Conservation (phyloP, 371 early-diverging fungal genomes). For the Quaeritorhiza haematococci region DNA sequence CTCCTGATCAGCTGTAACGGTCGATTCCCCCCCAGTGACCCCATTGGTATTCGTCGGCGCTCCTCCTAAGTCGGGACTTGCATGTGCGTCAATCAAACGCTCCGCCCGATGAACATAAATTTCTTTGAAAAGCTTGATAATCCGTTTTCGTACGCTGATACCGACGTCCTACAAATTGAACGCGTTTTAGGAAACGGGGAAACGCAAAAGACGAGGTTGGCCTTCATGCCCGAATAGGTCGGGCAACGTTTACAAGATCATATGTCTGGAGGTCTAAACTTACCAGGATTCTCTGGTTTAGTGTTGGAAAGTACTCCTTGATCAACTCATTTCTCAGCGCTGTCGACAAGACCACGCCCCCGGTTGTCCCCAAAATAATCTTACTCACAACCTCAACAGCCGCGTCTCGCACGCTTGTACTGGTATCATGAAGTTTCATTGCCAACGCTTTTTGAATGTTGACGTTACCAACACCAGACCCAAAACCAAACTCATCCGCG, state of each 20-base stretch:
- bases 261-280: too few species aligned
- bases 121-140: constrained; percentile 69
- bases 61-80: too few species aligned
- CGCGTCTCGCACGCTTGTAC: constrained; percentile 85
- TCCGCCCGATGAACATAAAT: too few species aligned
- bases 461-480: too few species aligned
- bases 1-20: constrained; percentile 9
- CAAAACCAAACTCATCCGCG: too few species aligned
- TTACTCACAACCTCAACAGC: constrained; percentile 83
- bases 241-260: too few species aligned
- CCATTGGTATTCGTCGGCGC: constrained; percentile 30
- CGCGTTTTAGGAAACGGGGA: too few species aligned
- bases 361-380: constrained; percentile 59
- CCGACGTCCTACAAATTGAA: constrained; percentile 73
- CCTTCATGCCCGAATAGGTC: too few species aligned
- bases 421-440: constrained; percentile 74
- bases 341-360: constrained; percentile 4
- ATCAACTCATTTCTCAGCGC: constrained; percentile 36
- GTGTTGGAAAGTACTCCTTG: constrained; percentile 63
- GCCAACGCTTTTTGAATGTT: constrained; percentile 62
- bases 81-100: too few species aligned
- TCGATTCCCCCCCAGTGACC: constrained; percentile 3
- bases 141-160: constrained; percentile 77
- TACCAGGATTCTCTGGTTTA: constrained; percentile 69
- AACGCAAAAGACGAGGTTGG: too few species aligned